phyloP scores from a whole-genome alignment of 495 filamentous ascomycete species.

The Letharia columbiana region DNA sequence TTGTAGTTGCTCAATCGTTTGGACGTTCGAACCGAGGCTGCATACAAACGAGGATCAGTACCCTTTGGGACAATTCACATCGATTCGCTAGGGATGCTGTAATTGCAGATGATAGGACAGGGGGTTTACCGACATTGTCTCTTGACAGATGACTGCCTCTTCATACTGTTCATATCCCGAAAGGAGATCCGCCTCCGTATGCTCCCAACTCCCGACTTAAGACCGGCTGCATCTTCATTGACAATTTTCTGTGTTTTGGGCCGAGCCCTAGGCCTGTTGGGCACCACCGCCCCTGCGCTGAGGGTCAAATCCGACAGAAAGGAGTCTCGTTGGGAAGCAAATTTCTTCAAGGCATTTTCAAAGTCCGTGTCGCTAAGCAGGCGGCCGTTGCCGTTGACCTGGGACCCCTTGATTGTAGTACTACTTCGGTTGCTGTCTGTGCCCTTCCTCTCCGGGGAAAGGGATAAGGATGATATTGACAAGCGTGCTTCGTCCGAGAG shows the following conservation, averaged over 20 bases:
- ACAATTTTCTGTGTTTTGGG: conserved; percentile 74
- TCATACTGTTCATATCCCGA: conserved; percentile 89
- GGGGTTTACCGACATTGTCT: conserved; percentile 57
- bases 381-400: conserved; percentile 32
- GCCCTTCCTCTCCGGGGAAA: conserved; percentile 45
- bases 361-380: conserved; percentile 70
- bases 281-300: conserved; percentile 71
- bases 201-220: conserved; percentile 59
- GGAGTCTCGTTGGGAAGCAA: conserved; percentile 85
- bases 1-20: conserved; percentile 94
- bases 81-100: neutral
- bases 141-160: conserved; percentile 70
- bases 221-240: conserved; percentile 54
- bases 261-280: conserved; percentile 57
- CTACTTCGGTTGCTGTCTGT: conserved; percentile 83
- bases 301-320: conserved; percentile 90
- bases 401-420: conserved; percentile 63
- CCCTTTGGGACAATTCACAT: neutral
- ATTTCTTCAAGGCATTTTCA: conserved; percentile 83
- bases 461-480: conserved; percentile 57
- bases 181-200: conserved; percentile 81
- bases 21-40: conserved; percentile 83
- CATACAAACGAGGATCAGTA: conserved; percentile 4
- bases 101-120: neutral
- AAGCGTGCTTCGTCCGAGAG: conserved; percentile 53